These are phyloP conservation scores for Sporothrix globosa DNA, from an alignment of 2,329 filamentous ascomycete species.

Conservation along the genomic window DNA sequence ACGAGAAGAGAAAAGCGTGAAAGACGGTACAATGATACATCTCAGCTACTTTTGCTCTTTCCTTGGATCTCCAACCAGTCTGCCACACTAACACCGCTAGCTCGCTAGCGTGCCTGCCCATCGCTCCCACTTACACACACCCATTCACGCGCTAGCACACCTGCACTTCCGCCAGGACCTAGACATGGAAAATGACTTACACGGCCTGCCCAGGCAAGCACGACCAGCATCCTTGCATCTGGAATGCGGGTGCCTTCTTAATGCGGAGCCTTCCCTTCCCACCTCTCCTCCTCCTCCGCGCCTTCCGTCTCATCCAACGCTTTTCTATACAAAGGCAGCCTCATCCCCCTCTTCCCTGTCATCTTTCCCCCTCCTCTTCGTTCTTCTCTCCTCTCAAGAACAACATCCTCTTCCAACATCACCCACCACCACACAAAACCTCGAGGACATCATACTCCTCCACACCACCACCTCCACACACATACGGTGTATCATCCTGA, in stretches of 20 bases:
- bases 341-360: slow-evolving; percentile 24
- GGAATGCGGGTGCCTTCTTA: slow-evolving; percentile 27
- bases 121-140: slow-evolving; percentile 6
- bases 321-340: slow-evolving; percentile 31
- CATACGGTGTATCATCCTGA: background rate
- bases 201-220: slow-evolving; percentile 22
- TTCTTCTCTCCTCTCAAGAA: slow-evolving; percentile 7
- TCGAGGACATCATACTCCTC: background rate
- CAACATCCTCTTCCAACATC: background rate
- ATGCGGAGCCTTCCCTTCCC: slow-evolving; percentile 12
- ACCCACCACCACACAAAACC: background rate
- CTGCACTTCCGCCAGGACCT: slow-evolving; percentile 17
- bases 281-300: slow-evolving; percentile 4
- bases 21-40: background rate
- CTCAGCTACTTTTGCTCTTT: background rate
- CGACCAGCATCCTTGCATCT: slow-evolving; percentile 19
- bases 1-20: slow-evolving; percentile 4
- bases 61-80: background rate
- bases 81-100: slow-evolving; percentile 20
- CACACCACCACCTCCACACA: background rate
- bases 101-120: slow-evolving; percentile 7
- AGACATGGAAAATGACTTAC: slow-evolving; percentile 8
- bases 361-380: background rate
- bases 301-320: slow-evolving; percentile 5
- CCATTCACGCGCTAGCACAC: slow-evolving; percentile 23